Percentiles rank a stretch among this genome's conserved stretches.
These are phyloP conservation scores for Vickermania ingenoplastis DNA, from an alignment of 208 protist genomes.

Conservation along the genomic window DNA sequence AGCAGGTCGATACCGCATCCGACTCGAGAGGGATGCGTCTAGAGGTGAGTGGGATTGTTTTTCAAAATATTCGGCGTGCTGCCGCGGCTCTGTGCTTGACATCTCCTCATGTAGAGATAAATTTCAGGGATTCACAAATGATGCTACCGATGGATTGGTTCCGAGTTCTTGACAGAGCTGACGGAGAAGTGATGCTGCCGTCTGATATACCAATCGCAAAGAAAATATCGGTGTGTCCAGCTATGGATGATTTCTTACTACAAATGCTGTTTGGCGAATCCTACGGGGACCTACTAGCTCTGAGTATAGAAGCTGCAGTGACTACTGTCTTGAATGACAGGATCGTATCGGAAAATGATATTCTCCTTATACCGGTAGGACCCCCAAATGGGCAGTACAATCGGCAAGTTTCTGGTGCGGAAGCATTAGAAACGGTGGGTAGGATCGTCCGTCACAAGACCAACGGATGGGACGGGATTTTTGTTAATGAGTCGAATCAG, in stretches of 20 bases:
- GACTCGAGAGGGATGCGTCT: not conserved
- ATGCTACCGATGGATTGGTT: conserved; percentile 18
- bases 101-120: not conserved
- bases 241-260: conserved; percentile 36
- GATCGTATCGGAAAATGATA: conserved; percentile 56
- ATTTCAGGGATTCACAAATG: conserved; percentile 11
- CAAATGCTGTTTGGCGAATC: conserved; percentile 39
- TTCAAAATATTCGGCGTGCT: conserved; percentile 8
- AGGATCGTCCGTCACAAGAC: not conserved
- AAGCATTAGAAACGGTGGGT: not conserved
- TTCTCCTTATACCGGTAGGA: conserved; percentile 28
- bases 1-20: not conserved
- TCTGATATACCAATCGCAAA: not conserved
- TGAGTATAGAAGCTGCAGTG: conserved; percentile 17
- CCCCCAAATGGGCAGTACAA: not conserved
- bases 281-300: conserved; percentile 31
- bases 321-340: conserved; percentile 26
- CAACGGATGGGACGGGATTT: not conserved
- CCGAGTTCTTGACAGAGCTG: conserved; percentile 11
- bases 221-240: conserved; percentile 16
- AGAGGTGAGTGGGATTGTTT: conserved; percentile 1
- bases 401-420: not conserved
- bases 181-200: conserved; percentile 10
- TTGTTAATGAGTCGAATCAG: not conserved
- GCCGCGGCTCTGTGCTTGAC: not conserved